A percentile compares a stretch with the other conserved stretches of the same genome.
These are phyloP conservation scores for Chaetomiaceae sp. DNA, from an alignment of 2,329 filamentous ascomycete species.

Conservation along the genomic window DNA sequence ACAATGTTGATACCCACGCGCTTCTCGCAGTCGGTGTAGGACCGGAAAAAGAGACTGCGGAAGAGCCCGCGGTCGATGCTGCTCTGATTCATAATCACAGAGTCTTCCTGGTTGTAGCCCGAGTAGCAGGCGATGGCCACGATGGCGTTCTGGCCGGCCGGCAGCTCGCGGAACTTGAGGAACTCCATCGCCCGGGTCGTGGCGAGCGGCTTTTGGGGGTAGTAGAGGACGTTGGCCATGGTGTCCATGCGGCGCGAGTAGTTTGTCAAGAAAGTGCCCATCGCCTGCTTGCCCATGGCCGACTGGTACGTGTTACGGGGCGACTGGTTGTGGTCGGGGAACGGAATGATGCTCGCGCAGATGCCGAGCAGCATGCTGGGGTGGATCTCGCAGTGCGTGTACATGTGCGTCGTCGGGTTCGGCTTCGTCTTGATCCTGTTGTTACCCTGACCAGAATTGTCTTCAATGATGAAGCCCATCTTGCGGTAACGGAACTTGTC, in stretches of 20 bases:
- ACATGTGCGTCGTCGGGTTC: conserved; percentile 83
- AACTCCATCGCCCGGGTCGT: conserved; percentile 99
- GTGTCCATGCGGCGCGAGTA: conserved; percentile 97
- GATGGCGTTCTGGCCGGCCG: conserved; percentile 95
- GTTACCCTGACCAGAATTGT: conserved; percentile 61
- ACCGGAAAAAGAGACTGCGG: conserved; percentile 95
- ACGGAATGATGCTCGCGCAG: conserved; percentile 98
- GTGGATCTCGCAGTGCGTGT: conserved; percentile 98
- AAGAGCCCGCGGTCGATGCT: conserved; percentile 97
- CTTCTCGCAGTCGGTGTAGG: conserved; percentile 96
- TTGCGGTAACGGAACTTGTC: conserved; percentile 71
- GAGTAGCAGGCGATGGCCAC: conserved; percentile 97
- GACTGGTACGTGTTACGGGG: conserved; percentile 99
- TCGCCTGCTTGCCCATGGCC: conserved; percentile 99
- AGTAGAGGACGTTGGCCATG: conserved; percentile 99
- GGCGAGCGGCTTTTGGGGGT: conserved; percentile 93
- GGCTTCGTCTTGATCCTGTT: conserved; percentile 87
- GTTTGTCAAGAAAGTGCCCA: conserved; percentile 98
- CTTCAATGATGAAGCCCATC: conserved; percentile 57
- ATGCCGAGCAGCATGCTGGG: conserved; percentile 98
- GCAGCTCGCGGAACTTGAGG: conserved; percentile 93
- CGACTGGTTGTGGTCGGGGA: conserved; percentile 98
- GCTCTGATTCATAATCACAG: conserved; percentile 99
- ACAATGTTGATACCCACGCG: conserved; percentile 88
- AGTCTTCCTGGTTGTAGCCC: conserved; percentile 99